Evolutionary conservation across 345 rosid species (phyloP).

Genomic region (Syzygium grande): DNA sequence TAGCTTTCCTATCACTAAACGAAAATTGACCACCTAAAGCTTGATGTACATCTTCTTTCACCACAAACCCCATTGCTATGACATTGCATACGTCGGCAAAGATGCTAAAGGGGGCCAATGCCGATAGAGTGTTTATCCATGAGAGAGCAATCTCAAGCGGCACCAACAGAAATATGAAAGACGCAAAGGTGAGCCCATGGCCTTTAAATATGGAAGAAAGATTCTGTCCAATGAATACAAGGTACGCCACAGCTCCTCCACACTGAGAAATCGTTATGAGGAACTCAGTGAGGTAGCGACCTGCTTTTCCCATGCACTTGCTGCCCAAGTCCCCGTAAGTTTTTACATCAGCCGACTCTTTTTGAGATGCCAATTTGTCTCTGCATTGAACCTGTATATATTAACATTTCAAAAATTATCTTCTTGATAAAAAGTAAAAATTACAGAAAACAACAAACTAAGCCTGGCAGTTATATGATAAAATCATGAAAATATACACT

Average conservation of each 20-base stretch:
- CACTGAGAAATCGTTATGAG: slow-evolving; percentile 72
- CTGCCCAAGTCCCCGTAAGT: slow-evolving; percentile 88
- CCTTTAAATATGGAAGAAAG: slow-evolving; percentile 48
- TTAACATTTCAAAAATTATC: background rate
- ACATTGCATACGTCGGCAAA: slow-evolving; percentile 78
- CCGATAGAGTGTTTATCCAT: slow-evolving; percentile 66
- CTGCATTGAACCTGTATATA: slow-evolving; percentile 62
- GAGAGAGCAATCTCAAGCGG: slow-evolving; percentile 70
- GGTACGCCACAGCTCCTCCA: slow-evolving; percentile 83
- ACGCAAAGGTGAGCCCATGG: slow-evolving; percentile 18
- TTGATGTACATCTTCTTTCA: slow-evolving; percentile 56
- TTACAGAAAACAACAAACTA: background rate
- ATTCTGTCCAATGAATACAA: slow-evolving; percentile 83
- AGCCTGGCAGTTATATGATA: background rate
- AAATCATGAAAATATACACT: background rate
- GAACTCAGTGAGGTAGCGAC: slow-evolving; percentile 67
- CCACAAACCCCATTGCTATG: slow-evolving; percentile 62
- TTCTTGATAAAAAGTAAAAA: background rate
- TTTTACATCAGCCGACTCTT: slow-evolving; percentile 36
- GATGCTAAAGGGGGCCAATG: slow-evolving; percentile 76
- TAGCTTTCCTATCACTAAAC: slow-evolving; percentile 58
- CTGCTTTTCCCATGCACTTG: slow-evolving; percentile 58
- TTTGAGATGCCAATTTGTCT: slow-evolving; percentile 48
- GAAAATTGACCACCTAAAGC: slow-evolving; percentile 55
- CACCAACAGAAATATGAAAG: slow-evolving; percentile 60